These are phyloP conservation scores for Neurospora pannonica DNA, from an alignment of 495 filamentous ascomycete genomes.

Conservation along the genomic window DNA sequence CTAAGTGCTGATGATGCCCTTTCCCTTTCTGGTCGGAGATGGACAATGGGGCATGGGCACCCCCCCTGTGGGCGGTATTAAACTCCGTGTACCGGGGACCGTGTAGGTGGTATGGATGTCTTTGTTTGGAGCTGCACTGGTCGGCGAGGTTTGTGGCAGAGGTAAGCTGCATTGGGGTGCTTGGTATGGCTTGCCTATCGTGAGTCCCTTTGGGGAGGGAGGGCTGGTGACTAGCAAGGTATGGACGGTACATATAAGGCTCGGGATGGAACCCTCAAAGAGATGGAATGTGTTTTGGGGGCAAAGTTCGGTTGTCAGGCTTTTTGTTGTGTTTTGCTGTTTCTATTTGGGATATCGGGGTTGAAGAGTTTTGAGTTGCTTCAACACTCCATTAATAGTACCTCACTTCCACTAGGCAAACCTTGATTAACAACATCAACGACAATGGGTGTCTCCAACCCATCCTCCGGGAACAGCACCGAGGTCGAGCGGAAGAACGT, in stretches of 20 bases:
- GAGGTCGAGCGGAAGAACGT: conserved; percentile 5
- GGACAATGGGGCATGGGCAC: background rate
- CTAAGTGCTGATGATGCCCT: background rate
- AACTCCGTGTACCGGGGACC: background rate
- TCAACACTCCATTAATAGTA: background rate
- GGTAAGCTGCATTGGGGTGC: background rate
- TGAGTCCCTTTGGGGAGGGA: too few species aligned
- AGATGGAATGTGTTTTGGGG: background rate
- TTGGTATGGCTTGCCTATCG: background rate
- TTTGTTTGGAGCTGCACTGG: background rate
- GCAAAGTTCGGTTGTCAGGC: background rate
- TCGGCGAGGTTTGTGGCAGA: background rate
- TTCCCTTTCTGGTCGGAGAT: background rate
- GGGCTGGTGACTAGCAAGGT: background rate
- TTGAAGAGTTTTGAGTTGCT: background rate
- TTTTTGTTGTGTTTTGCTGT: background rate
- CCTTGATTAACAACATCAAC: background rate
- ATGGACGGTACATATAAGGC: background rate
- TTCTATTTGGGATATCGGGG: background rate
- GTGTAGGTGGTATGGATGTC: background rate
- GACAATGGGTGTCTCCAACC: conserved; percentile 1
- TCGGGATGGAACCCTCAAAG: background rate
- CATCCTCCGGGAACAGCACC: conserved; percentile 6
- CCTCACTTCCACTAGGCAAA: background rate
- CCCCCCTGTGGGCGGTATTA: background rate